Conservation (phyloP, 1,284 basidiomycete species). For the Apiotrichum mycotoxinovorans region DNA sequence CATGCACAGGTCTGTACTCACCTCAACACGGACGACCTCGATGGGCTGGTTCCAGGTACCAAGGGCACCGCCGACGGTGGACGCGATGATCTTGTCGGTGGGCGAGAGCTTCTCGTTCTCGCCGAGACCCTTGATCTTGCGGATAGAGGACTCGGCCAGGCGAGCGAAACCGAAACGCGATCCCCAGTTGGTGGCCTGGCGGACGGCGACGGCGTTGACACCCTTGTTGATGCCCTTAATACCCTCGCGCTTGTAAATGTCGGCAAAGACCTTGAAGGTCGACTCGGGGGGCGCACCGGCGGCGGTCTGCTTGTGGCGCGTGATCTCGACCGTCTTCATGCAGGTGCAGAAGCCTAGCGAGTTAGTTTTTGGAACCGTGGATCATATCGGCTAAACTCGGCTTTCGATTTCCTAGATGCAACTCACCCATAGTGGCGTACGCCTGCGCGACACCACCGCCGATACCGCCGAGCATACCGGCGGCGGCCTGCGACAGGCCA, state of each 20-base stretch:
- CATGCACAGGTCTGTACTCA: no score
- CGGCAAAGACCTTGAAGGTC: conserved; percentile 89
- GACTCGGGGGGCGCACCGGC: conserved; percentile 84
- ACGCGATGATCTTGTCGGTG: conserved; percentile 81
- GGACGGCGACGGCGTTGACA: conserved; percentile 95
- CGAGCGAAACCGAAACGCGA: conserved; percentile 98
- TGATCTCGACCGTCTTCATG: conserved; percentile 99
- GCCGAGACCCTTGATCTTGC: conserved; percentile 58
- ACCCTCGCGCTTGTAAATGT: conserved; percentile 91
- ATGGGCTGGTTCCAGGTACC: conserved; percentile 99
- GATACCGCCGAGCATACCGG: conserved; percentile 94
- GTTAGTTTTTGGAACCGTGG: not conserved
- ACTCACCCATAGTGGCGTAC: conserved; percentile 97
- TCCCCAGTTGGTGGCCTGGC: conserved; percentile 99
- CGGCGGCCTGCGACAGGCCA: conserved; percentile 73
- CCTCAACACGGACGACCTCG: conserved; percentile 58
- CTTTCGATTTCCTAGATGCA: not conserved
- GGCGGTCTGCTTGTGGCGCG: conserved; percentile 91
- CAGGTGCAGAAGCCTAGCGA: conserved; percentile 96
- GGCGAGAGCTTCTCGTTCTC: conserved; percentile 73
- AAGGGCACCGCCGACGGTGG: conserved; percentile 87
- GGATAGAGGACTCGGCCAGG: conserved; percentile 78
- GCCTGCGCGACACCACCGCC: conserved; percentile 96
- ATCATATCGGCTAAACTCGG: not conserved
- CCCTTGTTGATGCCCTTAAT: conserved; percentile 98